Base-by-base conservation (phyloP, 306 rosid species). In the Sophora flavescens region DNA sequence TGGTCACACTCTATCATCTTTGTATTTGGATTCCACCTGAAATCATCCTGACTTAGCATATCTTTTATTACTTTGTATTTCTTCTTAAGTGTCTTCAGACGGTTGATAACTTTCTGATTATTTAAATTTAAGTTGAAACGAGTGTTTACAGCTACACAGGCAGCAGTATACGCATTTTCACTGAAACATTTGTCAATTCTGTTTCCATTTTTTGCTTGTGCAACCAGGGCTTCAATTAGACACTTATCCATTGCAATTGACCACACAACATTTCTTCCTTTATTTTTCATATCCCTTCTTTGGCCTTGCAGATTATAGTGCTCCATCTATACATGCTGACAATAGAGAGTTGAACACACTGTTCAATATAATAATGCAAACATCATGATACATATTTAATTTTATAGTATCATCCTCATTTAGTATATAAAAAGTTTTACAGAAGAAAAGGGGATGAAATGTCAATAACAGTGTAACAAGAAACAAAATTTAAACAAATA, bases 191-290 rank as follows among this genome's bases (percentile, higher is more conserved):
- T 91, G 51, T 89, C 95, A 32, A 91, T 84, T 86, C 84, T 91
- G 82, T 91, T 91, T 80, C 97, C 95, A 8, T 73, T 78, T 80
- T 65, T 89, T 42, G 95, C 97, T 77, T 91, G 95, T 82, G 88
- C 68, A 32, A 89, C 88, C 80, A 91, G 88, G 68, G 91, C 79
- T 85, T 89, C 91, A 72, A 88, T 89, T 18, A 91, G 85, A 74
- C 95, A 91, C 85, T 85, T 89, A 74, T 89, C 97, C 93, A 91
- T 91, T 61, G 89, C 90, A 78, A 73, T 70, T 78, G 97, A 91
- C 97, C 97, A 91, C 48, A 91, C 93, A 76, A 91, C 95, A 77
- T 91, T 91, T 84, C 90, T 89, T 78, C 95, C 95, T 72, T 88
- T 91, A 80, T 85, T 89, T 87, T 86, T 91, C 79, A 80, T 72